phyloP scores from a whole-genome alignment of 2,329 filamentous ascomycete species.

The Colletotrichum somersetense region DNA sequence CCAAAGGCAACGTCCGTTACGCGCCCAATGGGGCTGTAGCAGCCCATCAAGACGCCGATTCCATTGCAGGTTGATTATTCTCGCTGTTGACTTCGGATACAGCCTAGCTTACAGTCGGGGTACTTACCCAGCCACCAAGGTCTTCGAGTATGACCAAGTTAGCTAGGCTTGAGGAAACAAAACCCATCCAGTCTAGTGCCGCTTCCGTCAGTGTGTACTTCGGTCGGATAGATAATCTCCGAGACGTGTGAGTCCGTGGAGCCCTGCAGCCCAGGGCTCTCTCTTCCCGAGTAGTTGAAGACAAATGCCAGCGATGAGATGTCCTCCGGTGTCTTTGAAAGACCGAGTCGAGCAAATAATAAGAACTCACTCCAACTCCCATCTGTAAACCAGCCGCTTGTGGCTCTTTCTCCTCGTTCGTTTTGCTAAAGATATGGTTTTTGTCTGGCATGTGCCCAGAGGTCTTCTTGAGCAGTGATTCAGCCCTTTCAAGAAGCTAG shows the following conservation, averaged over 20 bases:
- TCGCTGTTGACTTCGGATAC: neutral
- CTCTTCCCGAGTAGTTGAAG: slow-evolving; percentile 60
- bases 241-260: slow-evolving; percentile 59
- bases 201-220: slow-evolving; percentile 57
- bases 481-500: too few relatives aligned
- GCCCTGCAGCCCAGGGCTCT: slow-evolving; percentile 57
- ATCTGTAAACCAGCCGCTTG: slow-evolving; percentile 56
- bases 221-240: slow-evolving; percentile 58
- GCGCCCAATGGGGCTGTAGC: neutral
- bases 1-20: neutral
- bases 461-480: too few relatives aligned
- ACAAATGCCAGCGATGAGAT: neutral
- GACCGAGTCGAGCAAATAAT: neutral
- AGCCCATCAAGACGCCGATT: neutral
- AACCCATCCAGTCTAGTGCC: slow-evolving; percentile 54
- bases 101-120: neutral
- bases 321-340: neutral
- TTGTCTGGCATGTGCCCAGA: too few relatives aligned
- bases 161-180: slow-evolving; percentile 48
- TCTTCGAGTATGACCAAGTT: neutral
- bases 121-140: too few relatives aligned
- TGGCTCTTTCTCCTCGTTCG: slow-evolving; percentile 47
- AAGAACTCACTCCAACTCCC: slow-evolving; percentile 49
- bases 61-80: too few relatives aligned
- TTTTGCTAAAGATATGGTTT: too few relatives aligned